These are phyloP conservation scores for Curvularia hawaiiensis DNA, from an alignment of 2,329 filamentous ascomycete species.

Conservation along the genomic window DNA sequence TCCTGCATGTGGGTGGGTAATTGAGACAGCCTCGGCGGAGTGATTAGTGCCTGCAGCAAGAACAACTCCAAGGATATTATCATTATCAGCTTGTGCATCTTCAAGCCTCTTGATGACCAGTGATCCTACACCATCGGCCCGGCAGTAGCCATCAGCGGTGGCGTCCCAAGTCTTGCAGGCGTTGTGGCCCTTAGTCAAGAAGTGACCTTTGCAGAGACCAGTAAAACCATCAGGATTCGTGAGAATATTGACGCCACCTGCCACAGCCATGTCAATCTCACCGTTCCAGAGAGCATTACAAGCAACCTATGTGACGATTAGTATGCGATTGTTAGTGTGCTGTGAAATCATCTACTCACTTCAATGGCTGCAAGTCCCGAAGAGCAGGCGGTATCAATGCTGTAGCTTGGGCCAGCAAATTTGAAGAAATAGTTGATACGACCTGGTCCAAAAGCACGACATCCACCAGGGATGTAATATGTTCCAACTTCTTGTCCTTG, in stretches of 20 bases:
- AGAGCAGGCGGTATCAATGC: constrained; percentile 47
- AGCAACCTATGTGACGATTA: constrained; percentile 17
- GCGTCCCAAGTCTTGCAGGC: constrained; percentile 44
- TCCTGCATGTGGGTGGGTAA: constrained; percentile 36
- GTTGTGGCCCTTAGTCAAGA: constrained; percentile 26
- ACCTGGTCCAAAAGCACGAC: constrained; percentile 58
- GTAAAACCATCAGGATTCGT: constrained; percentile 40
- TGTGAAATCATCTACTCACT: background rate
- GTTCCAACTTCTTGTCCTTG: constrained; percentile 52
- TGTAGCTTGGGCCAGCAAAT: constrained; percentile 50
- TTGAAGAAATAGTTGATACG: constrained; percentile 52
- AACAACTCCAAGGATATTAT: constrained; percentile 41
- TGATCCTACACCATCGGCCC: constrained; percentile 37
- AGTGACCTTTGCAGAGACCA: constrained; percentile 29
- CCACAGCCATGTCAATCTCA: constrained; percentile 34
- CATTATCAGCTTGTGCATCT: constrained; percentile 40
- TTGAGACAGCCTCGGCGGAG: constrained; percentile 40
- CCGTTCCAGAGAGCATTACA: constrained; percentile 37
- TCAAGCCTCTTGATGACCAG: constrained; percentile 43
- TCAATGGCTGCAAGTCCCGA: constrained; percentile 39
- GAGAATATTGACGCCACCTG: constrained; percentile 34
- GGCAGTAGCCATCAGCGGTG: constrained; percentile 39
- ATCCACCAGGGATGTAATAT: constrained; percentile 60
- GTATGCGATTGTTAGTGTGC: background rate
- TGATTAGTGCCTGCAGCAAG: constrained; percentile 41